These are phyloP conservation scores for Annulohypoxylon stygium DNA, from an alignment of 495 filamentous ascomycete genomes.

Conservation along the genomic window DNA sequence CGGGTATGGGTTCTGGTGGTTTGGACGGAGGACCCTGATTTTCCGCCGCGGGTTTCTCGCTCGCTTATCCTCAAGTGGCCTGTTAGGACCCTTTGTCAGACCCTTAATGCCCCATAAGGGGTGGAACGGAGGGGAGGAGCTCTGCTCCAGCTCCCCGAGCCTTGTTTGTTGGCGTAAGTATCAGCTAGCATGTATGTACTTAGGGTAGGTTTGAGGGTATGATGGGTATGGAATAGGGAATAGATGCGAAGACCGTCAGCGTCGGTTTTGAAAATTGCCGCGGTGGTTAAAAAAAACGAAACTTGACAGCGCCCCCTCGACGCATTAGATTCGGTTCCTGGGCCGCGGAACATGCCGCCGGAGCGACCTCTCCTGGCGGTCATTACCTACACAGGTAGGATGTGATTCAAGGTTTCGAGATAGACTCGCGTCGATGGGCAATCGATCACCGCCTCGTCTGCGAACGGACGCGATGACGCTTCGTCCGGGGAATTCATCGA, in stretches of 20 bases:
- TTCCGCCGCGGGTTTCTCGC: neutral
- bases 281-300: neutral
- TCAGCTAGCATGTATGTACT: neutral
- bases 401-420: neutral
- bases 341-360: neutral
- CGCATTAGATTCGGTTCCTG: neutral
- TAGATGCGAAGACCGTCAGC: neutral
- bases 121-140: constrained; percentile 1
- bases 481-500: neutral
- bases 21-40: constrained; percentile 4
- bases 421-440: neutral
- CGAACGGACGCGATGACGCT: constrained; percentile 2
- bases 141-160: constrained; percentile 5
- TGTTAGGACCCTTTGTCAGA: constrained; percentile 8
- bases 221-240: neutral
- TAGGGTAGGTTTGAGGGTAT: neutral
- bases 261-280: neutral
- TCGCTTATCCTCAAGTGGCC: constrained; percentile 5
- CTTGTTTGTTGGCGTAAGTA: neutral
- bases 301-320: neutral
- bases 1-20: neutral
- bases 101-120: constrained; percentile 3
- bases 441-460: neutral
- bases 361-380: neutral
- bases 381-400: constrained; percentile 8